phyloP scores from a whole-genome alignment of 2,329 filamentous ascomycete genomes.

The Hypoxylon sp. region DNA sequence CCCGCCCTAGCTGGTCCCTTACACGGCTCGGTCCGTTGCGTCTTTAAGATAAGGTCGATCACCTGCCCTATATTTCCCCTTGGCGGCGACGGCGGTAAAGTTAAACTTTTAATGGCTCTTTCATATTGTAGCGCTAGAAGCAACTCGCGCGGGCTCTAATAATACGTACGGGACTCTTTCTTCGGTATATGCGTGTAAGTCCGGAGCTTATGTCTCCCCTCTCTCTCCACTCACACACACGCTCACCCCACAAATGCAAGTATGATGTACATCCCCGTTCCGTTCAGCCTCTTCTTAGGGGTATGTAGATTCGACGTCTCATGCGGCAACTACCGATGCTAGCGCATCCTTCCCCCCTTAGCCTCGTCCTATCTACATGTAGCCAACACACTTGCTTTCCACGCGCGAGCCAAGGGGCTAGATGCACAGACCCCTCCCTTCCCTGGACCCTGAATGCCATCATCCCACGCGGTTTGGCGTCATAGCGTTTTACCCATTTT shows the following conservation, averaged over 20 bases:
- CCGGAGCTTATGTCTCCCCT: slow-evolving; percentile 16
- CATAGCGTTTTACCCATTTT: slow-evolving; percentile 25
- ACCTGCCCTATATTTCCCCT: slow-evolving; percentile 13
- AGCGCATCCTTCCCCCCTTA: slow-evolving; percentile 19
- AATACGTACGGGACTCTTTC: slow-evolving; percentile 16
- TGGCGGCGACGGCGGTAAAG: slow-evolving; percentile 40
- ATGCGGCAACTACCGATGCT: slow-evolving; percentile 40
- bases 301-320: slow-evolving; percentile 28
- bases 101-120: slow-evolving; percentile 2
- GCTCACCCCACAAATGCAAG: slow-evolving; percentile 33
- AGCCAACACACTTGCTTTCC: slow-evolving; percentile 19
- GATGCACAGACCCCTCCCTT: slow-evolving; percentile 11
- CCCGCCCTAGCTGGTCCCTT: slow-evolving; percentile 13
- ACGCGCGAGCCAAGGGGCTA: slow-evolving; percentile 36
- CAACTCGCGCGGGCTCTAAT: slow-evolving; percentile 18
- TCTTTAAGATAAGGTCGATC: slow-evolving; percentile 35
- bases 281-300: slow-evolving; percentile 38
- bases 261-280: slow-evolving; percentile 31
- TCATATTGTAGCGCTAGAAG: slow-evolving; percentile 3
- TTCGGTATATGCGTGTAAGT: slow-evolving; percentile 8
- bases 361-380: slow-evolving; percentile 18
- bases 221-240: slow-evolving; percentile 2
- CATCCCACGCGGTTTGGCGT: slow-evolving; percentile 36
- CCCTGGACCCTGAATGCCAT: slow-evolving; percentile 10
- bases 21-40: slow-evolving; percentile 36